Conservation (phyloP, 2,329 filamentous ascomycete species). For the Ampelomyces quisqualis region DNA sequence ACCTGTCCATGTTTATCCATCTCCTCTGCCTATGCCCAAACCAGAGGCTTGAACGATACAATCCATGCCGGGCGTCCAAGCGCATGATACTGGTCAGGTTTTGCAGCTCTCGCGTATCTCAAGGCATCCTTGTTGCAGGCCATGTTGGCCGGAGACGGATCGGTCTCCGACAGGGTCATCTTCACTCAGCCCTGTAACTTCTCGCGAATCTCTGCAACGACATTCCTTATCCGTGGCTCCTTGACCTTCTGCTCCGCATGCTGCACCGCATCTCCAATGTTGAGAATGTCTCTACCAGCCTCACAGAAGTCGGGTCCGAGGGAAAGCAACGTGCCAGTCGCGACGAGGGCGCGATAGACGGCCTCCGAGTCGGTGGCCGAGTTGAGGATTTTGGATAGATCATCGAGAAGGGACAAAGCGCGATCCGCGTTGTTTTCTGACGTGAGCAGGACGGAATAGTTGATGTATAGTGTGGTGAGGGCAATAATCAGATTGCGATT, state of each 20-base stretch:
- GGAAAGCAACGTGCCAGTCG: constrained; percentile 73
- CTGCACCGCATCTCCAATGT: constrained; percentile 51
- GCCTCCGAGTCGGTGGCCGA: constrained; percentile 77
- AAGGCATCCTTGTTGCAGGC: not conserved
- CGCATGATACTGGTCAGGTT: not conserved
- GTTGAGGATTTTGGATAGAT: constrained; percentile 63
- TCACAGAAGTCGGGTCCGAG: constrained; percentile 61
- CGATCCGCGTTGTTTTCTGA: constrained; percentile 52
- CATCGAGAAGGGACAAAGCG: constrained; percentile 58
- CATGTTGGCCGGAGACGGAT: not conserved
- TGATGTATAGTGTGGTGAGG: constrained; percentile 77
- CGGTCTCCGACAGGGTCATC: not conserved
- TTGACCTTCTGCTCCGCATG: constrained; percentile 55
- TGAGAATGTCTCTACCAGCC: constrained; percentile 59
- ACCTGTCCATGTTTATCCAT: no score
- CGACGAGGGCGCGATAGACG: constrained; percentile 78
- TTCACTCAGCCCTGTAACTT: constrained; percentile 39
- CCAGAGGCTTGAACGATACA: no score
- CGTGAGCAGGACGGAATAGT: constrained; percentile 72
- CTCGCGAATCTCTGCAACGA: constrained; percentile 61
- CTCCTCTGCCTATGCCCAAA: no score
- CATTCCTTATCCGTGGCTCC: constrained; percentile 61
- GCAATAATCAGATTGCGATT: constrained; percentile 85
- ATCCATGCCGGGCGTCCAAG: no score
- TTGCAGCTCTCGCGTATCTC: not conserved